Evolutionary conservation across 352 stramenopile genomes (phyloP).

Genomic region (Globisporangium perplexum): DNA sequence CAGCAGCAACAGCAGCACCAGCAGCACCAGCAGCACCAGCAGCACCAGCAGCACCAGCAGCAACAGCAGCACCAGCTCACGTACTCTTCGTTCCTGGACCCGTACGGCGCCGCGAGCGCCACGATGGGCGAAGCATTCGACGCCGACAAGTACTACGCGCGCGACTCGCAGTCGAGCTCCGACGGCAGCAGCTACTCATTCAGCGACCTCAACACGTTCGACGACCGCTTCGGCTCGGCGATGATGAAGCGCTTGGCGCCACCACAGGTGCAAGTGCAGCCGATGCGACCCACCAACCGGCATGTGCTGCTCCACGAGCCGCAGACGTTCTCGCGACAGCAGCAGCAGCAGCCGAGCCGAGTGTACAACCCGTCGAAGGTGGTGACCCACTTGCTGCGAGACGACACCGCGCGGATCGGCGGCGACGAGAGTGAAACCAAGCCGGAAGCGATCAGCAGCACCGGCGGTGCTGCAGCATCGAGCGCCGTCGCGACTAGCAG

Average conservation of each 20-base stretch:
- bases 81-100: neutral
- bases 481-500: neutral
- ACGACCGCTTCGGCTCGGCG: slow-evolving; percentile 22
- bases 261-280: neutral
- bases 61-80: neutral
- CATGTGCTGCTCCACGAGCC: slow-evolving; percentile 1
- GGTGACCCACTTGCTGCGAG: slow-evolving; percentile 10
- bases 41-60: neutral
- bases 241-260: slow-evolving; percentile 20
- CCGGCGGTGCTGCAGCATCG: neutral
- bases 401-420: neutral
- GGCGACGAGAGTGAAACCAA: slow-evolving; percentile 3
- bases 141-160: slow-evolving; percentile 10
- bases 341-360: neutral
- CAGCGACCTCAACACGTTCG: slow-evolving; percentile 54
- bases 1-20: neutral
- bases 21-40: no score
- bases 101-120: neutral
- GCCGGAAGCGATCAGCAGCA: neutral
- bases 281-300: neutral
- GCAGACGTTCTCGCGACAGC: neutral
- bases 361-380: slow-evolving; percentile 11
- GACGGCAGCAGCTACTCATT: slow-evolving; percentile 52
- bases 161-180: slow-evolving; percentile 32
- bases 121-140: neutral